A percentile compares a stretch with the other conserved stretches of the same genome.
Evolutionary conservation across 2,329 filamentous ascomycete genomes (phyloP).

Genomic region (Ophiostoma himal-ulmi): DNA sequence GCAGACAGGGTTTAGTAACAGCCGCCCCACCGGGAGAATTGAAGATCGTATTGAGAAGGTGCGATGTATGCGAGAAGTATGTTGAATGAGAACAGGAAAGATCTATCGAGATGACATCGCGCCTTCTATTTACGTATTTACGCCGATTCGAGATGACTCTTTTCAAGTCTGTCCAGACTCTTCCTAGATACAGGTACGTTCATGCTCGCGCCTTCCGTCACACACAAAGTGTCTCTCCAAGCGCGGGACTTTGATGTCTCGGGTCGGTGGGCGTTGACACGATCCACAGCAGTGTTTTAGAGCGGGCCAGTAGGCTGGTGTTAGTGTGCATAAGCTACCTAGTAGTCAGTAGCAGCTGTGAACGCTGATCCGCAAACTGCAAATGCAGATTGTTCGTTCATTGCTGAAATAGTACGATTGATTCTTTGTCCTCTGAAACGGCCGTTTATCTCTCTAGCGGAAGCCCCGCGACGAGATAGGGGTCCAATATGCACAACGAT

Average conservation of each 20-base stretch:
- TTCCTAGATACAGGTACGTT: no score
- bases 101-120: no score
- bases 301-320: neutral
- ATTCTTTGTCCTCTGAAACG: no score
- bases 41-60: neutral
- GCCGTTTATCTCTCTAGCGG: no score
- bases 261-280: constrained; percentile 13
- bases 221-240: neutral
- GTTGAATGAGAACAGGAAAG: no score
- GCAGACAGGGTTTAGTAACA: neutral
- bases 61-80: neutral
- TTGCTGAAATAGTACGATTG: no score
- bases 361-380: neutral
- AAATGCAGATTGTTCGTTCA: no score
- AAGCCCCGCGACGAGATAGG: neutral
- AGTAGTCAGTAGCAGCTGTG: neutral
- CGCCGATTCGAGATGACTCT: no score
- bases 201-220: neutral
- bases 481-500: neutral
- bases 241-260: constrained; percentile 4
- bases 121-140: no score
- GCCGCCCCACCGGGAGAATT: neutral
- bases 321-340: neutral
- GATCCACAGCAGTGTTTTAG: constrained; percentile 12
- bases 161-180: no score